Conservation (phyloP, 2,329 filamentous ascomycete species). For the Cercospora citrullina region DNA sequence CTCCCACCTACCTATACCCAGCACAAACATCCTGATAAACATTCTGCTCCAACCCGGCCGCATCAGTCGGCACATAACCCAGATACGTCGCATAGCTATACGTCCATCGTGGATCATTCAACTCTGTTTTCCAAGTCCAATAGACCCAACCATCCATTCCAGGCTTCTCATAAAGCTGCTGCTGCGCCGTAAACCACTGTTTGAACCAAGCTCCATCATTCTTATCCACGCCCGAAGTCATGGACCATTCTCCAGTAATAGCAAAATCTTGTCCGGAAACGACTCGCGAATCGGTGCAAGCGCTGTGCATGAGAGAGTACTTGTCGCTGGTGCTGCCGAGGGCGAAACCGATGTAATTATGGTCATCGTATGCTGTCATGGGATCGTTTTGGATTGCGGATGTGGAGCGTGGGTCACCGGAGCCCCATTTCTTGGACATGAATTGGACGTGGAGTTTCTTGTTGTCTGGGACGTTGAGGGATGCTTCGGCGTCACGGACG, state of each 20-base stretch:
- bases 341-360: conserved; percentile 20
- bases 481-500: conserved; percentile 13
- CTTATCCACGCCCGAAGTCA: conserved; percentile 12
- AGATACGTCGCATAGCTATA: conserved; percentile 14
- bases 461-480: conserved; percentile 8
- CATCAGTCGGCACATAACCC: conserved; percentile 13
- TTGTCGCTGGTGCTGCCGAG: background rate
- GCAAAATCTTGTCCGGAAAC: conserved; percentile 13
- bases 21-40: conserved; percentile 20
- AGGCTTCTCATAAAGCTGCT: conserved; percentile 19
- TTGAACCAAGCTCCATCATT: conserved; percentile 12
- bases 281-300: conserved; percentile 13
- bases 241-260: conserved; percentile 17
- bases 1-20: conserved; percentile 5
- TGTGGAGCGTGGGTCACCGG: conserved; percentile 9
- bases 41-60: conserved; percentile 14
- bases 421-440: conserved; percentile 18
- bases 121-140: conserved; percentile 20
- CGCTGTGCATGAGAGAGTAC: conserved; percentile 13
- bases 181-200: conserved; percentile 16
- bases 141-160: conserved; percentile 16
- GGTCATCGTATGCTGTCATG: conserved; percentile 18
- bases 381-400: conserved; percentile 12
- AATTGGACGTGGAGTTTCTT: conserved; percentile 18
- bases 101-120: conserved; percentile 15